Conservation (phyloP, 208 protist species). For the Acanthamoeba comandoni region DNA sequence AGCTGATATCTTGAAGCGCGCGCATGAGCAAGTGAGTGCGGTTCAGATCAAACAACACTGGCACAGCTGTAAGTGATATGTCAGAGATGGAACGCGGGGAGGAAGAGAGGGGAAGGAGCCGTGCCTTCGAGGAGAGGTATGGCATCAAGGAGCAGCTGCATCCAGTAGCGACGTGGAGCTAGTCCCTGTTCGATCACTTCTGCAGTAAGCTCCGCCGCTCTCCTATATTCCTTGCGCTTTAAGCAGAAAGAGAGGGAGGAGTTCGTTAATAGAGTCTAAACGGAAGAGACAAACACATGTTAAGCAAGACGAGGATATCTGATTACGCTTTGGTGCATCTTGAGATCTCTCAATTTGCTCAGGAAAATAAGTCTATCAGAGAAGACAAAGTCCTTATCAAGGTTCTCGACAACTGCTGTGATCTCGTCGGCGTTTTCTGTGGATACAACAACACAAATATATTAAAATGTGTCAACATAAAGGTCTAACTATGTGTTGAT, state of each 20-base stretch:
- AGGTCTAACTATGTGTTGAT: too few species aligned
- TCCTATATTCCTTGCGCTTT: not conserved
- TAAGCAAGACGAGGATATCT: not conserved
- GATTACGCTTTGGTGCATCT: conserved; percentile 10
- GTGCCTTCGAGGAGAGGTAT: conserved; percentile 68
- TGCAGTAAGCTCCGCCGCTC: conserved; percentile 10
- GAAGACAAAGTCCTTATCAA: conserved; percentile 67
- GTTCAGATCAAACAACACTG: conserved; percentile 41
- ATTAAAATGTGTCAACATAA: too few species aligned
- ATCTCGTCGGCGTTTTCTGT: conserved; percentile 29
- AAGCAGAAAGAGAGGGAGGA: too few species aligned
- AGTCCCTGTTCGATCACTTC: conserved; percentile 39
- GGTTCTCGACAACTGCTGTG: conserved; percentile 63
- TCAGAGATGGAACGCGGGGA: not conserved
- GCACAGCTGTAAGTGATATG: not conserved
- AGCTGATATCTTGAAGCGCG: conserved; percentile 56
- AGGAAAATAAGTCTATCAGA: conserved; percentile 57
- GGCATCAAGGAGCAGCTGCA: conserved; percentile 55
- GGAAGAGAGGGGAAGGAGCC: not conserved
- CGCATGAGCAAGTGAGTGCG: conserved; percentile 57
- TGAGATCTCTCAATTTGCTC: conserved; percentile 64
- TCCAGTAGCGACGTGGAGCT: conserved; percentile 70
- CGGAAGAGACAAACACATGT: not conserved
- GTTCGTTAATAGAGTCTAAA: not conserved
- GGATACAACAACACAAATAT: too few species aligned